A percentile compares a stretch with the other conserved stretches of the same genome.
phyloP scores from a whole-genome alignment of 169 alveolate genomes.

The Besnoitia besnoiti region DNA sequence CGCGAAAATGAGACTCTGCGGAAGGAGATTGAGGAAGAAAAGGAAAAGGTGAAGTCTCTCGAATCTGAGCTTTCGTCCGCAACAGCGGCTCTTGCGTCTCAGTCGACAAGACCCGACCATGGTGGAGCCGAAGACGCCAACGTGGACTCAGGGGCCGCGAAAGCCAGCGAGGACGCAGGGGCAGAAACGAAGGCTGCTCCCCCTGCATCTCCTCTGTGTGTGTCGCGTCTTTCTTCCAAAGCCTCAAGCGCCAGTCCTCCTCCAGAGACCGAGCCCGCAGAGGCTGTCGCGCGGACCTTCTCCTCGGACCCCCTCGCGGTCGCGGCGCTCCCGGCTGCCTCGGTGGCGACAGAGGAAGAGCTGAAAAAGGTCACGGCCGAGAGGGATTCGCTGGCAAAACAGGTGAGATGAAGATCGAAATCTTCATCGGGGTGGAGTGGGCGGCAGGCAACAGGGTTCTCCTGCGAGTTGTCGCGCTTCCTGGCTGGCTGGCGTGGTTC shows the following conservation, averaged over 20 bases:
- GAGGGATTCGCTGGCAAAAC: conserved; percentile 18
- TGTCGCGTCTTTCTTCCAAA: background rate
- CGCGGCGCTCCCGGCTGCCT: background rate
- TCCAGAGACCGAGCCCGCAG: background rate
- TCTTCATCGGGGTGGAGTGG: too few species aligned
- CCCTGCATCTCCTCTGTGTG: background rate
- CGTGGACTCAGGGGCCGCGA: background rate
- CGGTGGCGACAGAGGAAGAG: background rate
- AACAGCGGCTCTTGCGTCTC: background rate
- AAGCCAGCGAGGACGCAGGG: background rate
- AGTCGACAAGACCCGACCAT: background rate
- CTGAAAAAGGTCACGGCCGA: background rate
- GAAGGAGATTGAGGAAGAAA: background rate
- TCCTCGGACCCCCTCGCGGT: background rate
- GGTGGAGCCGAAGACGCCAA: background rate
- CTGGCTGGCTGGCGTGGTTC: too few species aligned
- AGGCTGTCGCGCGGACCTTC: background rate
- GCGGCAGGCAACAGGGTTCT: too few species aligned
- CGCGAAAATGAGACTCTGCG: background rate
- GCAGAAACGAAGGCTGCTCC: background rate
- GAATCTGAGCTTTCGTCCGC: background rate
- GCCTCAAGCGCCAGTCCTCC: background rate
- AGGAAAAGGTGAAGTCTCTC: background rate
- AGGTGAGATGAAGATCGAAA: background rate
- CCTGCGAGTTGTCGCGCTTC: too few species aligned